Conservation (phyloP, 345 rosid genomes). For the Brassica incana region DNA sequence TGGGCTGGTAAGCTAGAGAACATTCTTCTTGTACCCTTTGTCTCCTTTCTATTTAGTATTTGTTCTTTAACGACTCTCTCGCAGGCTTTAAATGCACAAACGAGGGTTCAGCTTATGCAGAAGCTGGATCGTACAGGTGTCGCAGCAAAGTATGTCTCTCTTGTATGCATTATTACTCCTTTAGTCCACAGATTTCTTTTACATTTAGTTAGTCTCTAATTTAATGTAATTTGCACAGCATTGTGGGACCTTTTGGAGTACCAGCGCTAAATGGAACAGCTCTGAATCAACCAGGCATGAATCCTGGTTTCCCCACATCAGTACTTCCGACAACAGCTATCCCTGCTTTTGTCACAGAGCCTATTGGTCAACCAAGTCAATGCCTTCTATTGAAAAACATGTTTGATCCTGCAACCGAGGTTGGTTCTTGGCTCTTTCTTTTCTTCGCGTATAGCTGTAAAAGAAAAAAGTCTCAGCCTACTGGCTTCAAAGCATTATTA, state of each 20-base stretch:
- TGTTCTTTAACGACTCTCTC: constrained; percentile 28
- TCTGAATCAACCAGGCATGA: constrained; percentile 49
- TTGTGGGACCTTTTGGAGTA: constrained; percentile 46
- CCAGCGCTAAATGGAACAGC: constrained; percentile 64
- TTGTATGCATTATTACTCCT: constrained; percentile 17
- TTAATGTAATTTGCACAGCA: constrained; percentile 41
- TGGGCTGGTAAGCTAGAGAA: constrained; percentile 69
- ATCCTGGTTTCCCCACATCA: constrained; percentile 52
- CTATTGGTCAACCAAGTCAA: constrained; percentile 76
- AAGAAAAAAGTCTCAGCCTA: background rate
- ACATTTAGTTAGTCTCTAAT: background rate
- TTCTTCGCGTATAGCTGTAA: background rate
- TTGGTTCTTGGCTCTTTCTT: constrained; percentile 22
- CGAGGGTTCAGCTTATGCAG: constrained; percentile 83
- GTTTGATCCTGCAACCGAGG: constrained; percentile 95
- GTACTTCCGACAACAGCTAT: constrained; percentile 54
- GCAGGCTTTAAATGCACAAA: constrained; percentile 86
- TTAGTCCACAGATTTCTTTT: background rate
- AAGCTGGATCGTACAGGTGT: constrained; percentile 89
- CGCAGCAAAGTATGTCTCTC: constrained; percentile 62
- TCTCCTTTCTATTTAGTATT: background rate
- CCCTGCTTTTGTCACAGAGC: constrained; percentile 50
- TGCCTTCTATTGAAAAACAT: constrained; percentile 85
- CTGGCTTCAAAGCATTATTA: background rate
- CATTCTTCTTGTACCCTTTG: background rate